Conservation (phyloP, 148 eudicot genomes). For the Fagopyrum esculentum region DNA sequence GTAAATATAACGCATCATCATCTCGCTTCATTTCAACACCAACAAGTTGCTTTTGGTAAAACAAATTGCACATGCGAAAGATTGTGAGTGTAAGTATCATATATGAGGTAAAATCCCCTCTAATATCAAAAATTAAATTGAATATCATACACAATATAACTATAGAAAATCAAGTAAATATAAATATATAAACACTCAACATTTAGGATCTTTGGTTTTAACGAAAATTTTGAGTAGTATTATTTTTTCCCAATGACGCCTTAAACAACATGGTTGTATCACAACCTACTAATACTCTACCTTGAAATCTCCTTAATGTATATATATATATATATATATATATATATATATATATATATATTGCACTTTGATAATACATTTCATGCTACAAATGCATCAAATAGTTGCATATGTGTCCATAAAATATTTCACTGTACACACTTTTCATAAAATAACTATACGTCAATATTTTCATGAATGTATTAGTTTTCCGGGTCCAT, state of each 20-base stretch:
- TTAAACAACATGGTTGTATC: neutral
- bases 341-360: too few species aligned
- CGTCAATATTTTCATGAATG: neutral
- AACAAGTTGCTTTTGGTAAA: slow-evolving; percentile 17
- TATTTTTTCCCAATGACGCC: neutral
- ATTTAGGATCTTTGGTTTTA: neutral
- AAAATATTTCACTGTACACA: neutral
- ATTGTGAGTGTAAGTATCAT: neutral
- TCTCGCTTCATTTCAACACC: slow-evolving; percentile 14
- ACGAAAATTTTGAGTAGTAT: neutral
- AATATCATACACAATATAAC: neutral
- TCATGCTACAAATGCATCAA: neutral
- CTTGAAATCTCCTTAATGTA: neutral
- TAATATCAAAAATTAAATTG: neutral
- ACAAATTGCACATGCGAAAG: neutral
- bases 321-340: too few species aligned
- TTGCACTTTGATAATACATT: neutral
- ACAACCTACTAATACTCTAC: neutral
- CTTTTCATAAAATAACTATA: neutral
- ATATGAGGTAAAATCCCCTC: neutral
- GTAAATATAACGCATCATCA: slow-evolving; percentile 20
- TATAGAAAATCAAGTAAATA: neutral
- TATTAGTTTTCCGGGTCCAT: neutral
- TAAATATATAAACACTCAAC: neutral
- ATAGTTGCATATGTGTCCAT: too few species aligned